Percentiles rank a stretch among this genome's conserved stretches.
Evolutionary conservation across 2,329 filamentous ascomycete genomes (phyloP).

Genomic region (Scedosporium dehoogii): DNA sequence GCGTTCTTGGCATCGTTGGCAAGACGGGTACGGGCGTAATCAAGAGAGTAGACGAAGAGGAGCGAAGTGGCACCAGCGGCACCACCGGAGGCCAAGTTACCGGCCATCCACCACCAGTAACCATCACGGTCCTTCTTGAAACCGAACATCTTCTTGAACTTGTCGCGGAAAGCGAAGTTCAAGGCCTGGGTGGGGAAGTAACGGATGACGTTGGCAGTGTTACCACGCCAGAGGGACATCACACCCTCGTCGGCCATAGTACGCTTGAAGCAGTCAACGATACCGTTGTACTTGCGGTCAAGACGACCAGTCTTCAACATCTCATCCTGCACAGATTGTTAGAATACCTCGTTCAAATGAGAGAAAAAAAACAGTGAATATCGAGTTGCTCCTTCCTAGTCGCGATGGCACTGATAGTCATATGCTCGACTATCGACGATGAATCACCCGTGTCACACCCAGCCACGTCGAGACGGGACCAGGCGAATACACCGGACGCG

Average conservation of each 20-base stretch:
- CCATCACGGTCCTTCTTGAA: conserved; percentile 99
- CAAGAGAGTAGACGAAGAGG: conserved; percentile 99
- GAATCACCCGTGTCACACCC: too few relatives aligned
- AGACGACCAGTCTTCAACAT: conserved; percentile 99
- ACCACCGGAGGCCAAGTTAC: conserved; percentile 99
- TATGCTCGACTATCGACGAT: neutral
- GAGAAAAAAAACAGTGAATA: neutral
- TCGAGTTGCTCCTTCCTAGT: neutral
- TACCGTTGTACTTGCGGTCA: conserved; percentile 91
- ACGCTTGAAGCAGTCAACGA: conserved; percentile 89
- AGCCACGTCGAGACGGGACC: neutral
- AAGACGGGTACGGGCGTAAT: conserved; percentile 99
- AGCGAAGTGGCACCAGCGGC: conserved; percentile 99
- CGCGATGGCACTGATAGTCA: too few relatives aligned
- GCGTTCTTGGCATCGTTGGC: conserved; percentile 99
- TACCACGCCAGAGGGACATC: conserved; percentile 95
- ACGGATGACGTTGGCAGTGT: conserved; percentile 99
- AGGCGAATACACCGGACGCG: too few relatives aligned
- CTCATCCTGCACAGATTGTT: conserved; percentile 67
- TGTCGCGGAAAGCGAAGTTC: conserved; percentile 99
- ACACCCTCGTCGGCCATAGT: conserved; percentile 87
- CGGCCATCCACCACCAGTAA: conserved; percentile 97
- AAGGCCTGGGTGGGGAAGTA: conserved; percentile 99
- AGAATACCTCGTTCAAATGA: conserved; percentile 13
- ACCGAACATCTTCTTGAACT: conserved; percentile 99